Evolutionary conservation across 768 basidiomycete species (phyloP).

Genomic region (Naganishia antarctica): DNA sequence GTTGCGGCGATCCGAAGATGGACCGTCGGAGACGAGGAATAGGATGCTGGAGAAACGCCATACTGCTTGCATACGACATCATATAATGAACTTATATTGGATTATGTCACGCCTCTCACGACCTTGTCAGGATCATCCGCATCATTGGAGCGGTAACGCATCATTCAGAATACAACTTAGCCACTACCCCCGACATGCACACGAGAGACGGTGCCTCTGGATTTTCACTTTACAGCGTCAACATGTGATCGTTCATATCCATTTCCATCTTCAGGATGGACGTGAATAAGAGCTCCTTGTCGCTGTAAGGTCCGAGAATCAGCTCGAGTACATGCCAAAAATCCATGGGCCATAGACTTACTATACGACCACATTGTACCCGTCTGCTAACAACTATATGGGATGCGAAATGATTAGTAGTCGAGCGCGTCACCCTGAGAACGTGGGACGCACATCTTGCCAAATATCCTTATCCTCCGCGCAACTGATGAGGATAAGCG

Average conservation of each 20-base stretch:
- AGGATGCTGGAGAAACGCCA: background rate
- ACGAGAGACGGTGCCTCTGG: background rate
- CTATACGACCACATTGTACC: conserved; percentile 2
- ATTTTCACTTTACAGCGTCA: background rate
- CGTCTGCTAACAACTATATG: conserved; percentile 1
- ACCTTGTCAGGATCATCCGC: too few species aligned
- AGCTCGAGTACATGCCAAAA: background rate
- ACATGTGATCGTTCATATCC: background rate
- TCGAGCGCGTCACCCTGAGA: too few species aligned
- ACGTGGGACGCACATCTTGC: background rate
- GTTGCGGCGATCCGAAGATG: conserved; percentile 44
- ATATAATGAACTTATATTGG: conserved; percentile 2
- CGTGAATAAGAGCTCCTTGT: conserved; percentile 16
- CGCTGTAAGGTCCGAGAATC: background rate
- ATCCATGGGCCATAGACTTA: background rate
- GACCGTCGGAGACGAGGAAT: conserved; percentile 39
- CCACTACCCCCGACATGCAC: background rate
- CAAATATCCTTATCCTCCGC: conserved; percentile 14
- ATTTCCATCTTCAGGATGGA: conserved; percentile 18
- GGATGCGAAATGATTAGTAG: background rate
- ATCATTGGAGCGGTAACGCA: background rate
- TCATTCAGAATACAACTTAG: background rate
- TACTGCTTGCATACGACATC: background rate
- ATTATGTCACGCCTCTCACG: conserved; percentile 16
- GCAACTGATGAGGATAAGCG: conserved; percentile 13